Percentiles rank a stretch among this genome's conserved stretches.
phyloP scores from a whole-genome alignment of 768 basidiomycete species.

The Paxillus rubicundulus region DNA sequence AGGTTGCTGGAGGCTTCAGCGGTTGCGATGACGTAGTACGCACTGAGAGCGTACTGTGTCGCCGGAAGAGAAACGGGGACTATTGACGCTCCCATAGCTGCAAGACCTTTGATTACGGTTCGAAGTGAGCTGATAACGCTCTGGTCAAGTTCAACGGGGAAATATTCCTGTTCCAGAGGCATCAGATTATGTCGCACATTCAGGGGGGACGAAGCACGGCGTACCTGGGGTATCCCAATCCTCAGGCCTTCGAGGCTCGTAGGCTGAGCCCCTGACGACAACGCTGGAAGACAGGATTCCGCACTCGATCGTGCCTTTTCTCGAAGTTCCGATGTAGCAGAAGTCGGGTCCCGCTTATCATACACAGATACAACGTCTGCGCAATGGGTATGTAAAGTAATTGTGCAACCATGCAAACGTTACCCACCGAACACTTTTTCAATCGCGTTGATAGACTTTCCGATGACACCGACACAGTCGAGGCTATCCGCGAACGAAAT shows the following conservation, averaged over 20 bases:
- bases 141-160: constrained; percentile 62
- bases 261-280: not conserved
- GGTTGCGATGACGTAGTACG: constrained; percentile 94
- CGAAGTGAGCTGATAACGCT: constrained; percentile 47
- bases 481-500: constrained; percentile 93
- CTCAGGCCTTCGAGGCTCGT: constrained; percentile 49
- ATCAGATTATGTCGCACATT: not conserved
- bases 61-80: constrained; percentile 72
- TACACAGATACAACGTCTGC: constrained; percentile 40
- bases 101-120: constrained; percentile 40
- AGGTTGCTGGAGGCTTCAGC: constrained; percentile 94
- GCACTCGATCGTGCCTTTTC: constrained; percentile 33
- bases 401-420: not conserved
- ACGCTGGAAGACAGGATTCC: constrained; percentile 1
- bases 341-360: constrained; percentile 76
- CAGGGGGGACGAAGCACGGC: constrained; percentile 2
- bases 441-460: constrained; percentile 47
- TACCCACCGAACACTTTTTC: constrained; percentile 62
- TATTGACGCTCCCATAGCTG: constrained; percentile 59
- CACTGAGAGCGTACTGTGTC: constrained; percentile 73
- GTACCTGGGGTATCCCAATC: constrained; percentile 74
- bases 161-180: constrained; percentile 59
- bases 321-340: constrained; percentile 44
- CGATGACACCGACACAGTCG: constrained; percentile 89
- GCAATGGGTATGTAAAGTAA: not conserved